Conservation (phyloP, 1,284 basidiomycete species). For the Ustilago nuda region DNA sequence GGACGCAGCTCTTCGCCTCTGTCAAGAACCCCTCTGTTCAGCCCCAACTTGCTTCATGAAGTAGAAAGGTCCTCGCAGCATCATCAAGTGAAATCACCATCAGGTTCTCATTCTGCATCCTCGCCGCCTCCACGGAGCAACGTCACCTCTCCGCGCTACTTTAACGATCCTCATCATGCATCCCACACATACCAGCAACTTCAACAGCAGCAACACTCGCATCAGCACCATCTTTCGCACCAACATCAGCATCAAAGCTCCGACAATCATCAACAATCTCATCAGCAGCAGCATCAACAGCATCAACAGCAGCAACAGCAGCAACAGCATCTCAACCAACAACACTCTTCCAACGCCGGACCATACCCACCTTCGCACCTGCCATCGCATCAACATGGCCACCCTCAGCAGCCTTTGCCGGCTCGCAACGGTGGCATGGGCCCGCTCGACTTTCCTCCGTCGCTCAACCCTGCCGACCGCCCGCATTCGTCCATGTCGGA, state of each 20-base stretch:
- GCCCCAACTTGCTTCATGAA: slow-evolving; percentile 39
- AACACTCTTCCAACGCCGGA: slow-evolving; percentile 5
- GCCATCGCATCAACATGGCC: slow-evolving; percentile 8
- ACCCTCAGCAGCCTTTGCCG: slow-evolving; percentile 23
- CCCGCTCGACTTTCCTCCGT: slow-evolving; percentile 41
- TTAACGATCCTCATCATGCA: slow-evolving; percentile 23
- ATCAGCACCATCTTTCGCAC: slow-evolving; percentile 11
- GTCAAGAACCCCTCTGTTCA: slow-evolving; percentile 43
- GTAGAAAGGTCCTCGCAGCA: slow-evolving; percentile 25
- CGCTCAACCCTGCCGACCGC: slow-evolving; percentile 30
- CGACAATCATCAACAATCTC: slow-evolving; percentile 12
- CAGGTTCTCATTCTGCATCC: slow-evolving; percentile 37
- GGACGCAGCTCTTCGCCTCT: slow-evolving; percentile 47
- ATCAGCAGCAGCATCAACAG: slow-evolving; percentile 15
- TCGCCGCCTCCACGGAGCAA: slow-evolving; percentile 44
- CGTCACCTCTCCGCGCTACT: slow-evolving; percentile 43
- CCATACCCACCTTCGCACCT: slow-evolving; percentile 11
- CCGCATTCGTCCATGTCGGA: slow-evolving; percentile 54
- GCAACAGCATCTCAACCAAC: slow-evolving; percentile 10
- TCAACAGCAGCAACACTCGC: slow-evolving; percentile 22
- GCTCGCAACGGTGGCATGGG: slow-evolving; percentile 38
- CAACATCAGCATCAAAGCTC: slow-evolving; percentile 4
- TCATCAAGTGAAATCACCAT: slow-evolving; percentile 24
- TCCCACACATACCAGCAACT: slow-evolving; percentile 24
- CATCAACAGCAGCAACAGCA: slow-evolving; percentile 23